These are phyloP conservation scores for Kwoniella sp. DNA, from an alignment of 768 basidiomycete species.

Conservation along the genomic window DNA sequence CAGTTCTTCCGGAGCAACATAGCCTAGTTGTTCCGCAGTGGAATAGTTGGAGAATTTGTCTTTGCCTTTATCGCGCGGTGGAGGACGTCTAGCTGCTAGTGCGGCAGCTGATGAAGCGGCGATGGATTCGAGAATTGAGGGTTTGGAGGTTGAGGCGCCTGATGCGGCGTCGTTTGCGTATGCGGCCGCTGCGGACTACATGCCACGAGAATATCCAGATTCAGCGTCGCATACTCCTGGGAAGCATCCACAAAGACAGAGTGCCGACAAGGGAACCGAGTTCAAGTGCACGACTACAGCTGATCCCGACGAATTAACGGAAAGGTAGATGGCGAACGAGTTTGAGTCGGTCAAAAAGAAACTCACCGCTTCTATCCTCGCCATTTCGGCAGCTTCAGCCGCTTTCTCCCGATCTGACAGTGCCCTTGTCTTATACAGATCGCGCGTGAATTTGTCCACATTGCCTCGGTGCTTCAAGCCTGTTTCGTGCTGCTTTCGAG, in stretches of 20 bases:
- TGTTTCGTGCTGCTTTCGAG: conserved; percentile 85
- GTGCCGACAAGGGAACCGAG: too few species aligned
- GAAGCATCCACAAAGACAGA: too few species aligned
- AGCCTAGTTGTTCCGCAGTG: conserved; percentile 80
- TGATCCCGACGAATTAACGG: too few species aligned
- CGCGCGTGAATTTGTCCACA: conserved; percentile 84
- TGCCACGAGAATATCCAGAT: neutral
- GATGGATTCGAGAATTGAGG: conserved; percentile 49
- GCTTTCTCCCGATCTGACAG: conserved; percentile 54
- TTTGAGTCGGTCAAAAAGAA: neutral
- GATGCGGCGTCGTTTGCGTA: conserved; percentile 77
- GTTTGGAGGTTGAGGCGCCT: conserved; percentile 50
- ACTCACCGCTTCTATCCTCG: conserved; percentile 73
- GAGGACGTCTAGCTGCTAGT: conserved; percentile 31
- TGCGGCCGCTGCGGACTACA: conserved; percentile 61
- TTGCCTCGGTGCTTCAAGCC: conserved; percentile 93
- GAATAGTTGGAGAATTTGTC: conserved; percentile 74
- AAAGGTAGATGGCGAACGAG: too few species aligned
- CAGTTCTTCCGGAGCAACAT: conserved; percentile 65
- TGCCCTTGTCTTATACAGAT: conserved; percentile 86
- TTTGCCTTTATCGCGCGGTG: conserved; percentile 27
- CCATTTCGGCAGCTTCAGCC: conserved; percentile 83
- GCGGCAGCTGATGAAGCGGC: conserved; percentile 53
- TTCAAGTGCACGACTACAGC: too few species aligned
- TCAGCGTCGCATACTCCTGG: too few species aligned